A percentile compares a stretch with the other conserved stretches of the same genome.
Evolutionary conservation across 805 yeast species (phyloP).

Genomic region (Clavispora fructus): DNA sequence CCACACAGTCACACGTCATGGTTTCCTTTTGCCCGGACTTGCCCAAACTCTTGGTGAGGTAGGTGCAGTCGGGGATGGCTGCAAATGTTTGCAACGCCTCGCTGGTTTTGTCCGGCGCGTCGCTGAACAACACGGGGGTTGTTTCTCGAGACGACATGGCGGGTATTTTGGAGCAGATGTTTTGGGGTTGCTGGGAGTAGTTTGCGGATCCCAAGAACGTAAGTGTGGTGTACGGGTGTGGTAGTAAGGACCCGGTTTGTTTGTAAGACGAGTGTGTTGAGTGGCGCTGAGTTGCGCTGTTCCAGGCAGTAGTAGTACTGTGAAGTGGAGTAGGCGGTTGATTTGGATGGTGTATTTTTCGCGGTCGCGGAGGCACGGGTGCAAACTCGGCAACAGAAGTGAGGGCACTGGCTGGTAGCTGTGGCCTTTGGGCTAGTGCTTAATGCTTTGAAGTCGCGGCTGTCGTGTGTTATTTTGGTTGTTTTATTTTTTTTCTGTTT

Average conservation of each 20-base stretch:
- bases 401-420: no score
- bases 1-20: conserved; percentile 88
- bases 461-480: no score
- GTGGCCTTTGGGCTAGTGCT: no score
- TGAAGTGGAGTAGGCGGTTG: not conserved
- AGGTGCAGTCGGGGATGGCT: conserved; percentile 54
- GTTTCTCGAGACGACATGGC: conserved; percentile 2
- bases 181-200: no score
- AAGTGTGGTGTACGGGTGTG: not conserved
- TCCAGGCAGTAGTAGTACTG: no score
- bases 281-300: no score
- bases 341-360: not conserved
- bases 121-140: conserved; percentile 25
- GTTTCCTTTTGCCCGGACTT: conserved; percentile 69
- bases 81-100: conserved; percentile 64
- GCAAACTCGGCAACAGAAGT: not conserved
- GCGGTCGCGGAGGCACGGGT: not conserved
- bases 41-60: conserved; percentile 59
- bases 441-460: no score
- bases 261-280: not conserved
- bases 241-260: not conserved
- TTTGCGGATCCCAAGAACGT: no score
- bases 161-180: not conserved
- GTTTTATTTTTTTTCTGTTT: no score
- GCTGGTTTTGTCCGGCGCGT: conserved; percentile 52